phyloP scores from a whole-genome alignment of 1,139 yeast species.

The Pichia sp. region DNA sequence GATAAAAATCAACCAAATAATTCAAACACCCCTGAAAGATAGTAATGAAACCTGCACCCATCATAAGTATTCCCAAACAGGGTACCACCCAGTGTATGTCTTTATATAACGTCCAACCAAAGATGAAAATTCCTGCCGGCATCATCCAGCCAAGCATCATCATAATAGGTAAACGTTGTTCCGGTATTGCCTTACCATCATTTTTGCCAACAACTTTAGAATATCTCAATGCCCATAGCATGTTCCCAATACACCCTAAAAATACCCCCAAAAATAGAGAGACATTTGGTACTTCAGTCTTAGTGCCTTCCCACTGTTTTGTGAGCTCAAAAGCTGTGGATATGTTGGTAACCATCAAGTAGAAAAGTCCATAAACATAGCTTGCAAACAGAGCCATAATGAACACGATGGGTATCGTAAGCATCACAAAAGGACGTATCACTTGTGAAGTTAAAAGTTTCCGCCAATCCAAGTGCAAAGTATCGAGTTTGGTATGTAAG shows the following conservation, averaged over 20 bases:
- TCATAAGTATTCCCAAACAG: constrained; percentile 56
- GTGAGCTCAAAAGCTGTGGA: constrained; percentile 33
- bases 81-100: constrained; percentile 75
- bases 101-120: constrained; percentile 66
- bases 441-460: constrained; percentile 38
- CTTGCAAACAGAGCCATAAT: constrained; percentile 41
- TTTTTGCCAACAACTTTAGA: constrained; percentile 29
- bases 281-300: constrained; percentile 52
- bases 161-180: constrained; percentile 54
- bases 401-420: constrained; percentile 42
- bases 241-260: constrained; percentile 45
- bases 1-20: constrained; percentile 62
- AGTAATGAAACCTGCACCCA: constrained; percentile 49
- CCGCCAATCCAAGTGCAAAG: constrained; percentile 36
- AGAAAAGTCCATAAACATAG: constrained; percentile 44
- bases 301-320: constrained; percentile 39
- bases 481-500: constrained; percentile 34
- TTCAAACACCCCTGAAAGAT: constrained; percentile 35
- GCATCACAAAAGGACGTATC: constrained; percentile 42
- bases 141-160: constrained; percentile 45
- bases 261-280: constrained; percentile 53
- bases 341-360: constrained; percentile 38
- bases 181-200: constrained; percentile 51
- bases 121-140: constrained; percentile 69
- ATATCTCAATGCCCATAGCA: constrained; percentile 34